Conservation (phyloP, 441 rosid genomes). For the Omphalea diandra region DNA sequence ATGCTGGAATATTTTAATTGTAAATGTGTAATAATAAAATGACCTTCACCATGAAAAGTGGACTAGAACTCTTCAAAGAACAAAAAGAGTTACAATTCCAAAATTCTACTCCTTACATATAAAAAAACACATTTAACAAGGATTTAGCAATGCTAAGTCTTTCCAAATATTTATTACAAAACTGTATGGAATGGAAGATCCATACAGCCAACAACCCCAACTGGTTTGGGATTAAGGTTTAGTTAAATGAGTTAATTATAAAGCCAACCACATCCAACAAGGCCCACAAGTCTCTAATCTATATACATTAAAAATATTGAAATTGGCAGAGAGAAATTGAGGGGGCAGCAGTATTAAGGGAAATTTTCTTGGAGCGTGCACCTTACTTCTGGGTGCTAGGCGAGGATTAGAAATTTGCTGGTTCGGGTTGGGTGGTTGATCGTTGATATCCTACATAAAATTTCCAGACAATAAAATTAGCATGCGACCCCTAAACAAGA, state of each 20-base stretch:
- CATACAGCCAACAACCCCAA: too few relatives aligned
- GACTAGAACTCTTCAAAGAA: conserved; percentile 3
- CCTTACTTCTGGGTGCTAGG: conserved; percentile 78
- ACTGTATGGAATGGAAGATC: too few relatives aligned
- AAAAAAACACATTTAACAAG: not conserved
- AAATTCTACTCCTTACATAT: not conserved
- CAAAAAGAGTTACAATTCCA: conserved; percentile 4
- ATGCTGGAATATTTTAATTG: conserved; percentile 9
- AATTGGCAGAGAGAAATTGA: conserved; percentile 6
- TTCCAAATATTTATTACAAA: too few relatives aligned
- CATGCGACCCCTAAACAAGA: conserved; percentile 13
- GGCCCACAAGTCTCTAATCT: not conserved
- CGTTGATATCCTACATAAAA: conserved; percentile 70
- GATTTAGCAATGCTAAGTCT: not conserved
- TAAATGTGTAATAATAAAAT: not conserved
- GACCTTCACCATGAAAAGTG: not conserved
- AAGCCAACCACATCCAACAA: conserved; percentile 10
- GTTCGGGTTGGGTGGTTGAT: conserved; percentile 86
- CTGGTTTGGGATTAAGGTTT: too few relatives aligned
- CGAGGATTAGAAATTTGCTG: conserved; percentile 78
- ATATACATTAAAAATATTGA: not conserved
- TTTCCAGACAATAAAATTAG: conserved; percentile 23
- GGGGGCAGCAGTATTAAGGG: too few relatives aligned
- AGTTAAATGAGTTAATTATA: too few relatives aligned
- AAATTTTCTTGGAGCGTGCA: too few relatives aligned